Evolutionary conservation across 768 basidiomycete species (phyloP).

Genomic region (Suillus fuscotomentosus): DNA sequence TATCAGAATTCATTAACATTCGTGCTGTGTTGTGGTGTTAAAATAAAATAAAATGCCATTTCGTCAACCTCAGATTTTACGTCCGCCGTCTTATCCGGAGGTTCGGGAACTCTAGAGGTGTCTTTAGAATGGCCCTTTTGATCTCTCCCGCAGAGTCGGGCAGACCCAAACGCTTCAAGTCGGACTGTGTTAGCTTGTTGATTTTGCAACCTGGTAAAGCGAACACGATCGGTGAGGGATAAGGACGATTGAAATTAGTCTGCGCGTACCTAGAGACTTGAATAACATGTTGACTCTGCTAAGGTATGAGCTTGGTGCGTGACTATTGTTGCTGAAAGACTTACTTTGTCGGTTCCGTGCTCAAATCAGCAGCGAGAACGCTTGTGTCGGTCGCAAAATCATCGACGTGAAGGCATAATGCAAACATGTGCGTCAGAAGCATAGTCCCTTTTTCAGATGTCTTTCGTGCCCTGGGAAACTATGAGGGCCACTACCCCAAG

Average conservation of each 20-base stretch:
- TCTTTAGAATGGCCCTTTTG: conserved; percentile 71
- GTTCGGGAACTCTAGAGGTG: conserved; percentile 84
- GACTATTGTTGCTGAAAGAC: conserved; percentile 24
- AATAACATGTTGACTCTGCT: conserved; percentile 65
- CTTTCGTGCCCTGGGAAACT: conserved; percentile 37
- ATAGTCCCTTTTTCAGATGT: conserved; percentile 73
- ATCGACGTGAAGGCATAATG: conserved; percentile 77
- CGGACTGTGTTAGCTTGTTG: conserved; percentile 50
- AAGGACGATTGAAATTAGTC: background rate
- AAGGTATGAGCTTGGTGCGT: conserved; percentile 5
- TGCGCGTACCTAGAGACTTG: conserved; percentile 61
- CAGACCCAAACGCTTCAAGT: conserved; percentile 70
- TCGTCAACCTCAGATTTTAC: conserved; percentile 7
- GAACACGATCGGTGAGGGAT: conserved; percentile 1
- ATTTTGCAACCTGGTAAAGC: conserved; percentile 66
- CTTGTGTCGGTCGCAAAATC: conserved; percentile 70
- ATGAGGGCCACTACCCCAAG: background rate
- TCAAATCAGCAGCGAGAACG: conserved; percentile 71
- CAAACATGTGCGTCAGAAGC: conserved; percentile 77
- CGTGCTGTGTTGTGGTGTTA: background rate
- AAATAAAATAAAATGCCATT: background rate
- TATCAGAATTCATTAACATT: no score
- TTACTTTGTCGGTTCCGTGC: conserved; percentile 62
- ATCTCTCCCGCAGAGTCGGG: conserved; percentile 58
- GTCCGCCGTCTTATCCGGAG: conserved; percentile 36